phyloP scores from a whole-genome alignment of 345 rosid genomes.

The Hibiscus trionum region DNA sequence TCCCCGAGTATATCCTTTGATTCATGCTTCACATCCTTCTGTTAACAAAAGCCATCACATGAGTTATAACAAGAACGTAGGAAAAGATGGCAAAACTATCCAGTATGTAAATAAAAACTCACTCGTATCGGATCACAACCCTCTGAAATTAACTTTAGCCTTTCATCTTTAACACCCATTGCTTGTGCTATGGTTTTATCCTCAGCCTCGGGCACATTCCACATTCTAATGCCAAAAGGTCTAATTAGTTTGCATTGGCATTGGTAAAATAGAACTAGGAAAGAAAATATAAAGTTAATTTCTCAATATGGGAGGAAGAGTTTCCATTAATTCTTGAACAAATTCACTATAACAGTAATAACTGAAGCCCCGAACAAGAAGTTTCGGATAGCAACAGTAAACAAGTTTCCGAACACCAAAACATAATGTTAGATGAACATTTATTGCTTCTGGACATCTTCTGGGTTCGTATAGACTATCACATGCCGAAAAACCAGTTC shows the following conservation, averaged over 20 bases:
- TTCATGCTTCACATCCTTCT: conserved; percentile 51
- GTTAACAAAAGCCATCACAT: not conserved
- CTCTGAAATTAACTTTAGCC: conserved; percentile 50
- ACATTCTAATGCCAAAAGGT: conserved; percentile 44
- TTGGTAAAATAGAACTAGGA: not conserved
- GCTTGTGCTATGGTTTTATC: conserved; percentile 36
- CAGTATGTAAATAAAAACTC: conserved; percentile 18
- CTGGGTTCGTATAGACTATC: not conserved
- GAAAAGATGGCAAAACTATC: not conserved
- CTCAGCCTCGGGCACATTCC: conserved; percentile 85
- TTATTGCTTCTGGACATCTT: not conserved
- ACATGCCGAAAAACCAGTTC: not conserved
- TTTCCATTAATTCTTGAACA: conserved; percentile 1
- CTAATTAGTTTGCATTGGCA: not conserved
- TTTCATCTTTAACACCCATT: conserved; percentile 34
- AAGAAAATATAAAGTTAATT: not conserved
- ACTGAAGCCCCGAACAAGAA: not conserved
- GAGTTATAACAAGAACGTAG: not conserved
- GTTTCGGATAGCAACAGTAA: not conserved
- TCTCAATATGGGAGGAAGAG: not conserved
- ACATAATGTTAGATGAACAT: not conserved
- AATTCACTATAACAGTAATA: not conserved
- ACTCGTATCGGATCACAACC: conserved; percentile 67
- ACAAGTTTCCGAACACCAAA: not conserved
- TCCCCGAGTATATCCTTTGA: conserved; percentile 46